These are phyloP conservation scores for Plantago major DNA, from an alignment of 257 asterid species.

Conservation along the genomic window DNA sequence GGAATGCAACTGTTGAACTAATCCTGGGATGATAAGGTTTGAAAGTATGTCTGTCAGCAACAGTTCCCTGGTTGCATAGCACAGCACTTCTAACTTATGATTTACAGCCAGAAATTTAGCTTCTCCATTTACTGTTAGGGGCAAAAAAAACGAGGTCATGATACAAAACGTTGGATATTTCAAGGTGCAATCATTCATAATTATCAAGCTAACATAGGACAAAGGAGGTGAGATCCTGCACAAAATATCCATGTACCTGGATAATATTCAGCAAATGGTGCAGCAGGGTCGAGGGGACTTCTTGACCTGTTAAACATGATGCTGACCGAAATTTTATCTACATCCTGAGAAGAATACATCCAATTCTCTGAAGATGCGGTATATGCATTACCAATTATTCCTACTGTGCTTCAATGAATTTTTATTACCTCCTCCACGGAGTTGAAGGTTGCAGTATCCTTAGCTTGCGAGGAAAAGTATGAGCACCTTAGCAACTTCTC, in stretches of 20 bases:
- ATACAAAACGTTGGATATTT: constrained; percentile 16
- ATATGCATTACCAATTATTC: constrained; percentile 6
- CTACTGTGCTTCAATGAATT: constrained; percentile 17
- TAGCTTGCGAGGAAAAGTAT: constrained; percentile 42
- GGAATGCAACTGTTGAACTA: constrained; percentile 67
- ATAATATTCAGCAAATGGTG: constrained; percentile 74
- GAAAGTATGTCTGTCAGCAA: constrained; percentile 48
- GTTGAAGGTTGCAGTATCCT: constrained; percentile 31
- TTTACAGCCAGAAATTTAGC: constrained; percentile 61
- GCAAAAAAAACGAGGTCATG: constrained; percentile 13
- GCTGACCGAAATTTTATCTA: constrained; percentile 71
- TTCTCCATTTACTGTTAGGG: constrained; percentile 57
- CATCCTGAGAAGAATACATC: constrained; percentile 46
- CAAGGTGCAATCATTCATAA: constrained; percentile 11
- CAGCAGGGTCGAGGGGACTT: constrained; percentile 52
- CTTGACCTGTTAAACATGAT: constrained; percentile 72
- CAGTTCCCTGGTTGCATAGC: constrained; percentile 69
- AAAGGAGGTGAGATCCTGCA: constrained; percentile 14
- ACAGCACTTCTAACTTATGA: constrained; percentile 71
- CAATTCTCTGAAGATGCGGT: neutral
- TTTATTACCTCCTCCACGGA: constrained; percentile 70
- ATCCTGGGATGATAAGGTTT: constrained; percentile 75
- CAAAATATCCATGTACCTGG: constrained; percentile 54
- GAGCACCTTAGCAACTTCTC: constrained; percentile 51
- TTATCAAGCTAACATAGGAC: constrained; percentile 15